Percentiles rank a stretch among this genome's conserved stretches.
Conservation (phyloP, 108 stramenopile species). For the Hondaea fermentalgiana region DNA sequence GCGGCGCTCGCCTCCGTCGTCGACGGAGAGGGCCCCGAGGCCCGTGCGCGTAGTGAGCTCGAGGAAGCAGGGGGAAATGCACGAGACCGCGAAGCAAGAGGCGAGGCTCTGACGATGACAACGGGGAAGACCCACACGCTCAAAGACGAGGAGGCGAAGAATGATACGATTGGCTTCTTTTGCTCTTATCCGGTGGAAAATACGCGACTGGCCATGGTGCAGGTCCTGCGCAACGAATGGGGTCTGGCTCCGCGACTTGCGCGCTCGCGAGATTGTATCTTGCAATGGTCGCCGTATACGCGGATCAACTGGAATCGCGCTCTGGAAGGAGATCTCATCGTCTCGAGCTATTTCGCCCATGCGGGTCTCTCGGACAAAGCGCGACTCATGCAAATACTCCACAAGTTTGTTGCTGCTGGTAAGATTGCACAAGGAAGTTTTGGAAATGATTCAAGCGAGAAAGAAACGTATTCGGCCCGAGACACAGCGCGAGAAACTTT, state of each 20-base stretch:
- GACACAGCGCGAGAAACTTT: too few species aligned
- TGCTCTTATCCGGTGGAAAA: neutral
- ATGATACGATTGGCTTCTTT: neutral
- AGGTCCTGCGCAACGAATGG: neutral
- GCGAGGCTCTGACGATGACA: neutral
- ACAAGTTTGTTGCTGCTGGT: neutral
- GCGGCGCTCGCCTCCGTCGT: too few species aligned
- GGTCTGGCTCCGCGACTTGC: neutral
- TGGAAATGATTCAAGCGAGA: too few species aligned
- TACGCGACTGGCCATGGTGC: neutral
- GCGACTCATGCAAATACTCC: neutral
- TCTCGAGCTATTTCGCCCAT: neutral
- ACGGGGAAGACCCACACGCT: neutral
- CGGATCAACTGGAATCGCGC: neutral
- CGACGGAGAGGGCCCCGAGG: too few species aligned
- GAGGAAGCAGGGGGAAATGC: too few species aligned
- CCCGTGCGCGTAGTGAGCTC: too few species aligned
- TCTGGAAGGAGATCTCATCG: neutral
- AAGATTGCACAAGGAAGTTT: too few species aligned
- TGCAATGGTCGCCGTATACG: neutral
- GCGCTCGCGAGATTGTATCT: neutral
- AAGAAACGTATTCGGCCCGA: too few species aligned
- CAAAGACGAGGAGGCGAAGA: neutral
- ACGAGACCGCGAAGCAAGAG: too few species aligned
- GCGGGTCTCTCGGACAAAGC: neutral